These are phyloP conservation scores for Ceratopteris richardii DNA, from an alignment of 75 land plant genomes.

Conservation along the genomic window DNA sequence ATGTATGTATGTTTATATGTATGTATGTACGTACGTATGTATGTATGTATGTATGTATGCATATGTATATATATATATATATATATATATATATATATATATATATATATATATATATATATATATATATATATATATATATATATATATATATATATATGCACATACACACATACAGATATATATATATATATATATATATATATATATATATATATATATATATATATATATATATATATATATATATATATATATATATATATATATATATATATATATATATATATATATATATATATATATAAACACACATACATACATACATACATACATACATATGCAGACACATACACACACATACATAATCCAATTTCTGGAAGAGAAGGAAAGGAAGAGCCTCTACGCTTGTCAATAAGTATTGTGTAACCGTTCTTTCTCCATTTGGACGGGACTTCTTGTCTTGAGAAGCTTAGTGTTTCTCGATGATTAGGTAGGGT, in stretches of 20 bases:
- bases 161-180: not conserved
- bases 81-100: no score
- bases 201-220: slow-evolving; percentile 3
- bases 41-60: no score
- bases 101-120: not conserved
- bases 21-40: no score
- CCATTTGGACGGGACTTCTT: no score
- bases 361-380: not conserved
- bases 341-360: not conserved
- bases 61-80: no score
- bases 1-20: no score
- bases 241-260: slow-evolving; percentile 3
- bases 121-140: not conserved
- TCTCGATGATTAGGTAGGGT: no score
- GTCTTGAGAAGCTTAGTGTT: no score
- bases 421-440: no score
- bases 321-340: not conserved
- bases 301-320: slow-evolving; percentile 1
- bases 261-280: slow-evolving; percentile 10
- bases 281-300: slow-evolving; percentile 7
- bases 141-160: slow-evolving; percentile 3
- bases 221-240: not conserved
- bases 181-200: not conserved
- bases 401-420: not conserved
- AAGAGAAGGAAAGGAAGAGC: not conserved